phyloP scores from a whole-genome alignment of 768 basidiomycete genomes.

The Leccinum subtestaceum region DNA sequence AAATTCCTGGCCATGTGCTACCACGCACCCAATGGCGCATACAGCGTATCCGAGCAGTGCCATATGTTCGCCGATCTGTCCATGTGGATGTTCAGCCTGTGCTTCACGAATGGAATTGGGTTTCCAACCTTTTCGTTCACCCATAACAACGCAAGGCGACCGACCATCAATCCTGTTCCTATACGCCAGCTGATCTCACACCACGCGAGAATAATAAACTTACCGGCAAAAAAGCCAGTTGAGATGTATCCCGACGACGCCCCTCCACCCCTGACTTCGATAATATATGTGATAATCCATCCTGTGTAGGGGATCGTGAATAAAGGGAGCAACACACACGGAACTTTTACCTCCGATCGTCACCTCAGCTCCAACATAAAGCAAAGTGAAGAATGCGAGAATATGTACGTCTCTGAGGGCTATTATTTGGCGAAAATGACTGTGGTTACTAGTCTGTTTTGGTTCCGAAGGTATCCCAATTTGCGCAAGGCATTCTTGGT shows the following conservation, averaged over 20 bases:
- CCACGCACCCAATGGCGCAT: constrained; percentile 29
- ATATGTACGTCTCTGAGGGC: constrained; percentile 41
- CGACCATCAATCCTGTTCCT: constrained; percentile 26
- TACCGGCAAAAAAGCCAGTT: constrained; percentile 37
- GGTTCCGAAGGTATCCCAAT: constrained; percentile 33
- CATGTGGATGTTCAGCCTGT: background rate
- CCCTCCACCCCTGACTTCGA: constrained; percentile 43
- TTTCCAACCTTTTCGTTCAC: constrained; percentile 26
- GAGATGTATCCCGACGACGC: constrained; percentile 46
- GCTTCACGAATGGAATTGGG: no score
- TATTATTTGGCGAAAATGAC: constrained; percentile 47
- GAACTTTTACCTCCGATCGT: constrained; percentile 41
- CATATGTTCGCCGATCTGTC: constrained; percentile 32
- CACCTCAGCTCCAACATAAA: constrained; percentile 54
- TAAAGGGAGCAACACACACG: background rate
- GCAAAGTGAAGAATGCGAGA: constrained; percentile 42
- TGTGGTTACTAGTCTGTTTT: constrained; percentile 28
- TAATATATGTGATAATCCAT: constrained; percentile 65
- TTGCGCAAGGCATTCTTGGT: constrained; percentile 35
- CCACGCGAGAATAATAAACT: background rate
- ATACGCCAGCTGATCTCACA: background rate
- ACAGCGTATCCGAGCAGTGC: constrained; percentile 29
- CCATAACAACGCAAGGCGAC: constrained; percentile 30
- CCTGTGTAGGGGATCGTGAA: constrained; percentile 32
- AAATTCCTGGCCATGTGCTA: background rate